phyloP scores from a whole-genome alignment of 2,329 filamentous ascomycete species.

The Paraphaeosphaeria minitans region DNA sequence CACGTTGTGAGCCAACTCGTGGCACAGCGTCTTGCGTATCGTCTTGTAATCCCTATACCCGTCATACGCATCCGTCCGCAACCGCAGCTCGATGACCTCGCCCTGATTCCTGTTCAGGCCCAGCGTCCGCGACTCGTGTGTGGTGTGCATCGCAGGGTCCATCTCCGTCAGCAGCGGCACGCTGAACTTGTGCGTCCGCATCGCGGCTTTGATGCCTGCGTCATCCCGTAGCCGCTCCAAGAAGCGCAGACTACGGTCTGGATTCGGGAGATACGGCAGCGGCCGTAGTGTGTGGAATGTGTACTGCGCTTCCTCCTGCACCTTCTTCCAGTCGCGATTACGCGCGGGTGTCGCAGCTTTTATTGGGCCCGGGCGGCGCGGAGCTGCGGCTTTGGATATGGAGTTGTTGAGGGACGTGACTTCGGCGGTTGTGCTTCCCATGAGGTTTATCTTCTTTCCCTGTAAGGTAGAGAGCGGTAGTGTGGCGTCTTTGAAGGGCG shows the following conservation, averaged over 20 bases:
- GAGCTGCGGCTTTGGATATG: constrained; percentile 47
- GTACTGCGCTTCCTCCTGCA: constrained; percentile 68
- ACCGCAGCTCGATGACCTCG: constrained; percentile 85
- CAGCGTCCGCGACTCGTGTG: constrained; percentile 78
- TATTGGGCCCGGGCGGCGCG: constrained; percentile 47
- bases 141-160: constrained; percentile 86
- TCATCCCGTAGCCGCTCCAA: constrained; percentile 79
- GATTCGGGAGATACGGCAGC: constrained; percentile 76
- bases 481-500: constrained; percentile 65
- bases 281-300: constrained; percentile 81
- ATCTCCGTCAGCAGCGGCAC: constrained; percentile 93
- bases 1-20: constrained; percentile 94
- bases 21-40: constrained; percentile 89
- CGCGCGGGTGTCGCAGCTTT: constrained; percentile 47
- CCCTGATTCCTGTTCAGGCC: constrained; percentile 87
- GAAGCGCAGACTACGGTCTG: constrained; percentile 71
- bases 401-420: constrained; percentile 58
- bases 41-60: constrained; percentile 92
- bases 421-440: constrained; percentile 67
- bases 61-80: constrained; percentile 93
- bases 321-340: constrained; percentile 54
- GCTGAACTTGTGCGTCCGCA: constrained; percentile 82
- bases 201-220: constrained; percentile 80
- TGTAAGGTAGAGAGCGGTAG: constrained; percentile 57
- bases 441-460: constrained; percentile 66